Evolutionary conservation across 768 basidiomycete genomes (phyloP).

Genomic region (Brasilioporus rufonigricans): DNA sequence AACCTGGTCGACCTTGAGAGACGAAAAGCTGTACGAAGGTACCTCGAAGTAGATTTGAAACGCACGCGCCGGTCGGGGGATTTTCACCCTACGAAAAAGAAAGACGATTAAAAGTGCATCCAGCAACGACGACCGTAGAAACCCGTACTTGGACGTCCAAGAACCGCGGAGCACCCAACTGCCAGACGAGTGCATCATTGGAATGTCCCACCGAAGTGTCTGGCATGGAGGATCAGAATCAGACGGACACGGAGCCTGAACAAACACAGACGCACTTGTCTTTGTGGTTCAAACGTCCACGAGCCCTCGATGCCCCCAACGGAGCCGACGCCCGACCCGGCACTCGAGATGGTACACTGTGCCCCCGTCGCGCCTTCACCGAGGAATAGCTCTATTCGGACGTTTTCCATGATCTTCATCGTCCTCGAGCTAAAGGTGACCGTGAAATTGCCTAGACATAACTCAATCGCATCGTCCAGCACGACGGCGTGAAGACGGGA

Average conservation of each 20-base stretch:
- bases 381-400: constrained; percentile 69
- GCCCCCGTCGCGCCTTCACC: constrained; percentile 72
- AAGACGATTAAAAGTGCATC: neutral
- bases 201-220: constrained; percentile 80
- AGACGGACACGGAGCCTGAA: neutral
- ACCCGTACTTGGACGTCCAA: constrained; percentile 61
- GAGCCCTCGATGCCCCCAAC: constrained; percentile 49
- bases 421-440: constrained; percentile 63
- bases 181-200: constrained; percentile 61
- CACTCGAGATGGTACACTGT: constrained; percentile 66
- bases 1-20: constrained; percentile 82
- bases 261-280: constrained; percentile 41
- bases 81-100: constrained; percentile 31
- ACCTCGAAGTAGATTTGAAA: constrained; percentile 73
- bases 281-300: constrained; percentile 78
- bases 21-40: constrained; percentile 67
- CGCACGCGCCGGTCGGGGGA: constrained; percentile 68
- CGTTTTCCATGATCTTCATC: constrained; percentile 65
- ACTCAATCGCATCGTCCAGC: neutral
- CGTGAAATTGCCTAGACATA: constrained; percentile 52
- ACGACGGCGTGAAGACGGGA: neutral
- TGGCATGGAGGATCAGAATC: neutral
- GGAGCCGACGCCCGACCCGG: constrained; percentile 45
- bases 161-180: constrained; percentile 75
- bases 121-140: neutral